These are phyloP conservation scores for Castanospermum australe DNA, from an alignment of 306 rosid species.

Conservation along the genomic window DNA sequence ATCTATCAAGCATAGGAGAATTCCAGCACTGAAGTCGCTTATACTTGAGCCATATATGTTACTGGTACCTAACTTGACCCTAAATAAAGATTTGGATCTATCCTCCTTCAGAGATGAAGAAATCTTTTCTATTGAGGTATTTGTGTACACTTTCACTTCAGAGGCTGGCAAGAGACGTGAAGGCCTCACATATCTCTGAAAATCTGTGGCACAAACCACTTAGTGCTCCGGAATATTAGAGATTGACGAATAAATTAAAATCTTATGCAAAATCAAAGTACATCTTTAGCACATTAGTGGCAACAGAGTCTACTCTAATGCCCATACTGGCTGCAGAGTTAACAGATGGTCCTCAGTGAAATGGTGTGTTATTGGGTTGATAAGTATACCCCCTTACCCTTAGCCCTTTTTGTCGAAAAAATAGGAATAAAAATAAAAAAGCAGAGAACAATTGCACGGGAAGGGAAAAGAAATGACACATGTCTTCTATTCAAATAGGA, in stretches of 20 bases:
- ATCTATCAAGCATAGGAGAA: constrained; percentile 78
- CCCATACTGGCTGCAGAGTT: background rate
- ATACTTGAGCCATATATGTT: constrained; percentile 63
- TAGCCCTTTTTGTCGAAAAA: background rate
- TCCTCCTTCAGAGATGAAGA: constrained; percentile 42
- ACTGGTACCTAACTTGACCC: constrained; percentile 70
- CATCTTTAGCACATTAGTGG: background rate
- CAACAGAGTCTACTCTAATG: background rate
- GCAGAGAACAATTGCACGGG: background rate
- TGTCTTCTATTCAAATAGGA: background rate
- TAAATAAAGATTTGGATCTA: constrained; percentile 46
- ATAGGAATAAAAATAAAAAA: background rate
- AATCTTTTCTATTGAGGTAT: constrained; percentile 40
- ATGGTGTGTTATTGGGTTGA: background rate
- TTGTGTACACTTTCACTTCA: constrained; percentile 52
- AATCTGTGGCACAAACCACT: constrained; percentile 50
- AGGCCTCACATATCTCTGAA: constrained; percentile 63
- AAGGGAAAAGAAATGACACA: background rate
- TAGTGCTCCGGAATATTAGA: background rate
- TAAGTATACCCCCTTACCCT: background rate
- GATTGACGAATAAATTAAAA: background rate
- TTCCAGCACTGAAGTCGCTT: constrained; percentile 63
- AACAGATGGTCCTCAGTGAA: background rate
- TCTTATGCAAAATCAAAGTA: background rate
- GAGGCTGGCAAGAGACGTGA: constrained; percentile 61